These are phyloP conservation scores for Penicillium longicatenatum DNA, from an alignment of 495 filamentous ascomycete species.

Conservation along the genomic window DNA sequence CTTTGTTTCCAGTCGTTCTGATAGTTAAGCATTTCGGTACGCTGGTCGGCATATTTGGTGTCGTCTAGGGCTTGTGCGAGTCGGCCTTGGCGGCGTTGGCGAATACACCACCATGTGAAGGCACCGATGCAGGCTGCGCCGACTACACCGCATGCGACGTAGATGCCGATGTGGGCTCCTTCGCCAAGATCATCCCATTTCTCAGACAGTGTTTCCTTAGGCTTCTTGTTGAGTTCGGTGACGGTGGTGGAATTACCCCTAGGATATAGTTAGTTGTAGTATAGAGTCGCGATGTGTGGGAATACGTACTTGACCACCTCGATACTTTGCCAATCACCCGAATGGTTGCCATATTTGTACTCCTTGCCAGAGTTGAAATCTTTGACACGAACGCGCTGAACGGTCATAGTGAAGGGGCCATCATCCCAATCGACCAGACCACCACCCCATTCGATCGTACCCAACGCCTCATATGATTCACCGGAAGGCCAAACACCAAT, in stretches of 20 bases:
- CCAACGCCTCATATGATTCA: slow-evolving; percentile 57
- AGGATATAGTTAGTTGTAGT: slow-evolving; percentile 3
- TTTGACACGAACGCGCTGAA: slow-evolving; percentile 46
- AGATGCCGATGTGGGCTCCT: slow-evolving; percentile 60
- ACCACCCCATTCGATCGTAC: slow-evolving; percentile 41
- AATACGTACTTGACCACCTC: slow-evolving; percentile 53
- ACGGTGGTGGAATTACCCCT: slow-evolving; percentile 61
- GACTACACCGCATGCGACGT: slow-evolving; percentile 50
- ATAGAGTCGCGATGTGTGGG: no score
- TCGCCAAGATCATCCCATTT: slow-evolving; percentile 60
- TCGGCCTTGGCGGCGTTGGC: slow-evolving; percentile 65
- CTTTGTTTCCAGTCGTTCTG: slow-evolving; percentile 45
- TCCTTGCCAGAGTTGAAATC: slow-evolving; percentile 42
- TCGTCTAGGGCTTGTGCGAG: slow-evolving; percentile 61
- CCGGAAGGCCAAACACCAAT: slow-evolving; percentile 83
- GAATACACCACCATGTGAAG: slow-evolving; percentile 62
- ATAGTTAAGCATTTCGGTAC: slow-evolving; percentile 63
- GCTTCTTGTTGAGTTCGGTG: slow-evolving; percentile 29
- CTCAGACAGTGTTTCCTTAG: slow-evolving; percentile 51
- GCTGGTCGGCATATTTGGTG: slow-evolving; percentile 57
- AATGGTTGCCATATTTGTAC: slow-evolving; percentile 40
- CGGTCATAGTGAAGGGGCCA: slow-evolving; percentile 72
- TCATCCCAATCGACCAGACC: slow-evolving; percentile 66
- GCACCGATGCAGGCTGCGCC: slow-evolving; percentile 51
- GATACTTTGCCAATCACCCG: slow-evolving; percentile 41